These are phyloP conservation scores for Ustilago vetiveriae DNA, from an alignment of 1,284 basidiomycete genomes.

Conservation along the genomic window DNA sequence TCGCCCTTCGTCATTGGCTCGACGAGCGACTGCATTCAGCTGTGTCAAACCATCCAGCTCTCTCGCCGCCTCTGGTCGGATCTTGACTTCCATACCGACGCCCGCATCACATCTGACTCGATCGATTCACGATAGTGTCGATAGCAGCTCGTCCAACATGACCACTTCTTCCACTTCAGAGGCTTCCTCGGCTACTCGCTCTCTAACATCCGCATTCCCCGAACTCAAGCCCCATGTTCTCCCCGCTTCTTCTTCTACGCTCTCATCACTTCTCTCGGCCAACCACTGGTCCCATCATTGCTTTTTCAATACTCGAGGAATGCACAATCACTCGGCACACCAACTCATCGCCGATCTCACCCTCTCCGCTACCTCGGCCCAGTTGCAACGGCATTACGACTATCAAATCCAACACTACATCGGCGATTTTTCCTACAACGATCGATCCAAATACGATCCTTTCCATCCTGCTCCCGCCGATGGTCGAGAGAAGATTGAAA, in stretches of 20 bases:
- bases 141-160: conserved; percentile 1
- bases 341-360: conserved; percentile 43
- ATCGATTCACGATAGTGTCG: no score
- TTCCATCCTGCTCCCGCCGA: background rate
- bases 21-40: background rate
- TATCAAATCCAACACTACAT: conserved; percentile 28
- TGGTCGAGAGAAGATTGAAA: background rate
- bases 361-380: conserved; percentile 14
- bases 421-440: conserved; percentile 17
- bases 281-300: conserved; percentile 42
- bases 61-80: background rate
- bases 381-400: conserved; percentile 11
- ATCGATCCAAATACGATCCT: conserved; percentile 24
- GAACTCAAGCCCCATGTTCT: conserved; percentile 3
- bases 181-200: background rate
- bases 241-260: background rate
- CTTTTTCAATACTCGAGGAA: conserved; percentile 49
- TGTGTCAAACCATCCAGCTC: background rate
- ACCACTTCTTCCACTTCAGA: background rate
- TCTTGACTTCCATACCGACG: no score
- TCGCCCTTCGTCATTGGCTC: background rate
- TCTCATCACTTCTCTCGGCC: conserved; percentile 9
- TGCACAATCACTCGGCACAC: conserved; percentile 52
- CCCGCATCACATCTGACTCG: no score
- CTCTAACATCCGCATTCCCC: conserved; percentile 3